A percentile compares a stretch with the other conserved stretches of the same genome.
Conservation (phyloP, 1,284 basidiomycete species). For the Lentinus polychrous region DNA sequence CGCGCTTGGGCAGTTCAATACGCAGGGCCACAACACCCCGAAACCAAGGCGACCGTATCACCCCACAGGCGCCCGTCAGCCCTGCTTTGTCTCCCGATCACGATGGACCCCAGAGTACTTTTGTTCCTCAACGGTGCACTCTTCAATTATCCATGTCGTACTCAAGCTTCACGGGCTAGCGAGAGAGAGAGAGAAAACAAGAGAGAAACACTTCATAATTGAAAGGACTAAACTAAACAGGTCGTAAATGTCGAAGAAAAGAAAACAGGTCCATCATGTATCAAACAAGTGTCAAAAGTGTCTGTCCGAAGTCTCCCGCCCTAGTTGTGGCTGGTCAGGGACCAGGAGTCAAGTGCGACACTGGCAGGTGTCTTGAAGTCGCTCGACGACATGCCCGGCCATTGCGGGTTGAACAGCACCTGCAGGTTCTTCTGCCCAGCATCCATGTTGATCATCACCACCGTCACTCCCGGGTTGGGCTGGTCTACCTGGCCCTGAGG, state of each 20-base stretch:
- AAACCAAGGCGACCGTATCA: slow-evolving; percentile 8
- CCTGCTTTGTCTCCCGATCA: neutral
- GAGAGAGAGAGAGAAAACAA: no score
- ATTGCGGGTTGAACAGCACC: slow-evolving; percentile 83
- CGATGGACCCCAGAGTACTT: no score
- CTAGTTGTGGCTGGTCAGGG: slow-evolving; percentile 63
- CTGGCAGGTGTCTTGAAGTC: slow-evolving; percentile 60
- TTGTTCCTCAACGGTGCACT: neutral
- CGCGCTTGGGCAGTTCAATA: no score
- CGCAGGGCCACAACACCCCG: neutral
- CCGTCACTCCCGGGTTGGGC: slow-evolving; percentile 72
- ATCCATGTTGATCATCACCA: slow-evolving; percentile 69
- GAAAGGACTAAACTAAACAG: slow-evolving; percentile 1
- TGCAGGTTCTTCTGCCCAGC: slow-evolving; percentile 70
- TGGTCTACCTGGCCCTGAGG: slow-evolving; percentile 57
- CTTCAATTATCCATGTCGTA: no score
- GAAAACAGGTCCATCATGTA: slow-evolving; percentile 4
- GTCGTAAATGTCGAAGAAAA: slow-evolving; percentile 1
- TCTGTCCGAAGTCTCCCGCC: slow-evolving; percentile 5
- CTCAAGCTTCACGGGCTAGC: no score
- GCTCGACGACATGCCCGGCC: slow-evolving; percentile 53
- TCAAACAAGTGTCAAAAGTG: slow-evolving; percentile 7
- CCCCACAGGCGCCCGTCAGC: slow-evolving; percentile 1
- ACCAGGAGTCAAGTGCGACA: slow-evolving; percentile 67
- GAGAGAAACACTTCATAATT: neutral